Base-by-base conservation (phyloP, 2,329 filamentous ascomycete species). In the Aaosphaeria pasadenensis region DNA sequence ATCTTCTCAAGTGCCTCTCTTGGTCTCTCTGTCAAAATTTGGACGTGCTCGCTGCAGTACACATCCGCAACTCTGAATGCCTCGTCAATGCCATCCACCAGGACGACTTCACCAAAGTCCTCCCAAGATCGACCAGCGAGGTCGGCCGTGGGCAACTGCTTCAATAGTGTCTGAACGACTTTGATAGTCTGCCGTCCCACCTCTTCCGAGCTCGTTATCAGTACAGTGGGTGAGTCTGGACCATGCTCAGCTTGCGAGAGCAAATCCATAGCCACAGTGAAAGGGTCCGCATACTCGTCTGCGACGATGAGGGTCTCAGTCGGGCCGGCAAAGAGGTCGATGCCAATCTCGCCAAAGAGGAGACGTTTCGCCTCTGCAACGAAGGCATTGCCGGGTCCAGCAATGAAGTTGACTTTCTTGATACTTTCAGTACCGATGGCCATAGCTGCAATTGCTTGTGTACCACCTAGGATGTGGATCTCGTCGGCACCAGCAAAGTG, bases 331-430 rank as follows among this genome's bases (percentile, higher is more conserved):
- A 77, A 71, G 1, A 81, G 66, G 54, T 81, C 78, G 47, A 81
- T 82, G 5, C 79, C 78, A 30, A 81, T 73, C 46, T 76, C 71
- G 11, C 78, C 78, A 48, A 78, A 81, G 0, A 81, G 61, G 56
- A 79, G 77, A 0, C 77, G 68, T 57, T 81, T 82, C 0, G 73
- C 78, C 55, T 70, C 79, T 3, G 78, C 77, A 0, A 82, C 78
- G 55, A 79, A 81, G 1, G 77, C 70, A 52, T 82, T 81, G 1
- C 78, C 78, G 0, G 78, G 79, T 0, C 78, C 78, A 1, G 77
- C 77, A 40, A 81, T 70, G 57, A 79, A 78, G 51, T 80, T 74
- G 5, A 79, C 74, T 50, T 77, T 78, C 9, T 50, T 56, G 11
- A 79, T 72, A 0, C 72, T 74, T 52, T 76, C 71, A 0, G 77